These are phyloP conservation scores for Ustilago tritici DNA, from an alignment of 1,284 basidiomycete genomes.

Conservation along the genomic window DNA sequence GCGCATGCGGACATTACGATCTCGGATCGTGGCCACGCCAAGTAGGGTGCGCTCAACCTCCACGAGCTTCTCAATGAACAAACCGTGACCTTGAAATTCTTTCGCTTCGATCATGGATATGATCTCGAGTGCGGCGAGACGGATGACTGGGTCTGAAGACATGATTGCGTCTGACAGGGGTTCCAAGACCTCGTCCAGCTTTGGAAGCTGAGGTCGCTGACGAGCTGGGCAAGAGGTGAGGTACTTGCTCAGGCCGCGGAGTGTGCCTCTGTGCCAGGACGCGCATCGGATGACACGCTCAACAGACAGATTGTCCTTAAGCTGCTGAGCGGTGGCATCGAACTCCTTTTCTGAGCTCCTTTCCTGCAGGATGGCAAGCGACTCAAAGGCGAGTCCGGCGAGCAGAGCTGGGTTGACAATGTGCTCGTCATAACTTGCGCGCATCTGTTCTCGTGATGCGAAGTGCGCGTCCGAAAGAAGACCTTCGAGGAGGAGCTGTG, in stretches of 20 bases:
- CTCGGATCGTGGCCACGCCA: conserved; percentile 54
- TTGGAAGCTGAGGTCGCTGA: conserved; percentile 32
- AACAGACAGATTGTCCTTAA: conserved; percentile 30
- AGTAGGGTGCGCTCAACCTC: conserved; percentile 61
- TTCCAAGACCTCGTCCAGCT: conserved; percentile 24
- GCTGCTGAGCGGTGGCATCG: conserved; percentile 18
- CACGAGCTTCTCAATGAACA: conserved; percentile 42
- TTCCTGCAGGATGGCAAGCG: conserved; percentile 45
- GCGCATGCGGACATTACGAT: conserved; percentile 65
- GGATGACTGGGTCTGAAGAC: conserved; percentile 52
- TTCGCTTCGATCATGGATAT: conserved; percentile 41
- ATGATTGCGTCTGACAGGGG: conserved; percentile 42
- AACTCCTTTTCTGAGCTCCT: conserved; percentile 26
- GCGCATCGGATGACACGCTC: conserved; percentile 29
- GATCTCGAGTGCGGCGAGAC: conserved; percentile 53
- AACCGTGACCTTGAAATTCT: conserved; percentile 6
- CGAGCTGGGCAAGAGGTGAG: conserved; percentile 31
- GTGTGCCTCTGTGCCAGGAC: conserved; percentile 44
- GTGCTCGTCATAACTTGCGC: conserved; percentile 30
- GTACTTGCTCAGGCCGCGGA: conserved; percentile 43
- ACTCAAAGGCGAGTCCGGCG: conserved; percentile 34
- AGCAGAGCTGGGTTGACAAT: conserved; percentile 45
- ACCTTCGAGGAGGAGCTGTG: conserved; percentile 32
- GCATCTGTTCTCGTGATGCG: conserved; percentile 21
- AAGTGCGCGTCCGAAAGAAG: conserved; percentile 29